Evolutionary conservation across 805 yeast genomes (phyloP), one percentile per base, ranked within the genome.

Genomic region (Cyberlindnera petersonii): DNA sequence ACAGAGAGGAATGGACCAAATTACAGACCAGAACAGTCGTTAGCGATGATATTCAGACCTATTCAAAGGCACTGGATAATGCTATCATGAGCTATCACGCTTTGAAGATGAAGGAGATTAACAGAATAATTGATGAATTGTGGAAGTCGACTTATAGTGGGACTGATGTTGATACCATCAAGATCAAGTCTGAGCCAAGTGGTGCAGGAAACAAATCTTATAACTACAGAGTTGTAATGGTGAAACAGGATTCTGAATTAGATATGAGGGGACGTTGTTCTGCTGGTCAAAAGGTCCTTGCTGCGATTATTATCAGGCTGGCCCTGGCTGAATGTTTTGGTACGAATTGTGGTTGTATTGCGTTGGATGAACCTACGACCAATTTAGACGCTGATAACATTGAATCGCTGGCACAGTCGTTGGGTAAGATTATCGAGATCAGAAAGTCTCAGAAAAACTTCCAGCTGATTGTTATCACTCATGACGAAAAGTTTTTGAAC

Each of bases 191-290:
- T 27, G 98, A 91, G 51, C 75, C 76, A 29, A 66, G 94, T 41
- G 47, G 47, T 3, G 38, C 35, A 26, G 50, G 47, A 6, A 46
- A 46, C 34, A 35, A 39, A 23, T 76, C 93, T 1, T 91, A 89
- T 59, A 89, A 91, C 57, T 91, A 91, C 56, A 69, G 97, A 26
- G 97, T 93, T 15, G 95, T 89, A 17, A 93, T 93, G 98, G 79
- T 80, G 43, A 93, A 93, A 58, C 86, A 84, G 53, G 91, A 85
- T 43, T 84, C 81, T 1, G 98, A 93, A 59, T 66, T 93, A 33
- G 99, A 93, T 57, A 93, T 93, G 99, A 74, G 99, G 46, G 99
- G 98, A 0, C 67, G 98, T 42, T 93, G 99, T 59, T 86, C 96
- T 2, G 98, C 98, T 0, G 99, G 99, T 0, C 99, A 93, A 61